Conservation (phyloP, 768 basidiomycete genomes). For the Kwoniella dendrophila region DNA sequence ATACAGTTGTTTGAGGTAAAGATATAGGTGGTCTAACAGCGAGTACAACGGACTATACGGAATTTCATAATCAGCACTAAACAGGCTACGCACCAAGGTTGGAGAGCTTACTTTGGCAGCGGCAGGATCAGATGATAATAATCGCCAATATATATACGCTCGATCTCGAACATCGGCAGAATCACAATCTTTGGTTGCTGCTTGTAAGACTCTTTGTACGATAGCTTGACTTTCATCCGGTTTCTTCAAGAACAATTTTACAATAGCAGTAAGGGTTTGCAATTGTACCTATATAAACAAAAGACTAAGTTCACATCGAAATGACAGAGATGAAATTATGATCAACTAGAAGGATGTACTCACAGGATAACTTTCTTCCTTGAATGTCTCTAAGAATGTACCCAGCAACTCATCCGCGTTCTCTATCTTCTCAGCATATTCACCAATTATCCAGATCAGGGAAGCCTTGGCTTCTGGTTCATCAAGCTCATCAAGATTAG, state of each 20-base stretch:
- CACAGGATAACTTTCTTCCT: conserved; percentile 89
- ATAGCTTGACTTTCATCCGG: conserved; percentile 89
- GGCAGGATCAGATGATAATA: conserved; percentile 89
- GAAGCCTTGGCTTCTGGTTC: conserved; percentile 98
- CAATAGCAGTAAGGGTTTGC: conserved; percentile 80
- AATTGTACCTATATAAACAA: conserved; percentile 61
- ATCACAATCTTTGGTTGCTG: conserved; percentile 96
- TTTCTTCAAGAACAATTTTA: conserved; percentile 93
- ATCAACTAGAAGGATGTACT: conserved; percentile 34
- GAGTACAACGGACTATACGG: conserved; percentile 81
- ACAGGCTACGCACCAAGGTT: too few species aligned
- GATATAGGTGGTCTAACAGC: conserved; percentile 91
- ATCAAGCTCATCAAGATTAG: conserved; percentile 92
- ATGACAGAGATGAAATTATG: neutral
- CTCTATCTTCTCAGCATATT: conserved; percentile 96
- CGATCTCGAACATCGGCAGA: conserved; percentile 94
- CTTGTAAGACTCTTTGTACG: conserved; percentile 87
- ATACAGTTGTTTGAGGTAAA: conserved; percentile 85
- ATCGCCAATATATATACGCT: conserved; percentile 96
- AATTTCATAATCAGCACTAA: neutral
- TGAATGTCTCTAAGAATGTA: conserved; percentile 88
- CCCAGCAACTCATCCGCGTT: conserved; percentile 91
- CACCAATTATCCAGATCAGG: conserved; percentile 98
- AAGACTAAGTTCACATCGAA: neutral
- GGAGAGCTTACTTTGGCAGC: conserved; percentile 78